Conservation (phyloP, 140 eudicot genomes). For the Stevia rebaudiana region DNA sequence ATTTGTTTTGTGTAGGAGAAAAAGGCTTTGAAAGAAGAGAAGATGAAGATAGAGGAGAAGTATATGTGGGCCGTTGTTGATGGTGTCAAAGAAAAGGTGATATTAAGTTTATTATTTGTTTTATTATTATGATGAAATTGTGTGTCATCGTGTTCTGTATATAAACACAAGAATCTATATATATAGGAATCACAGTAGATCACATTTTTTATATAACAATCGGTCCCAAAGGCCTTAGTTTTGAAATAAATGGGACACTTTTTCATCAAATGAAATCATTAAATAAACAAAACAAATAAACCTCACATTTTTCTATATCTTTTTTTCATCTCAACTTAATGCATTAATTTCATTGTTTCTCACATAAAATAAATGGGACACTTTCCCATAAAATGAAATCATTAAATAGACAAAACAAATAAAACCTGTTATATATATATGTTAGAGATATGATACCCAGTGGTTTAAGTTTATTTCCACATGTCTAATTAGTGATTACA, state of each 20-base stretch:
- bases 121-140: not conserved
- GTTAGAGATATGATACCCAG: not conserved
- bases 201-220: not conserved
- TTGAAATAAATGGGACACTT: too few species aligned
- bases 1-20: slow-evolving; percentile 58
- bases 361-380: not conserved
- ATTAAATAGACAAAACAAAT: not conserved
- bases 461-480: not conserved
- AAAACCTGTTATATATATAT: not conserved
- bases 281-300: too few species aligned
- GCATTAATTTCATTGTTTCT: not conserved
- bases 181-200: not conserved
- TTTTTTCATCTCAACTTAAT: not conserved
- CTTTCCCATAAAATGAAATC: not conserved
- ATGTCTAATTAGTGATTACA: not conserved
- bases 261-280: too few species aligned
- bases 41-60: slow-evolving; percentile 81
- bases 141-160: not conserved
- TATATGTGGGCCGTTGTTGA: slow-evolving; percentile 97
- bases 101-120: not conserved
- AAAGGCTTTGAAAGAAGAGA: slow-evolving; percentile 81
- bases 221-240: too few species aligned
- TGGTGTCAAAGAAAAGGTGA: slow-evolving; percentile 96
- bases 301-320: not conserved
- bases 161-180: too few species aligned